These are phyloP conservation scores for Lolium rigidum DNA, from an alignment of 176 grass and related monocot species.

Conservation along the genomic window DNA sequence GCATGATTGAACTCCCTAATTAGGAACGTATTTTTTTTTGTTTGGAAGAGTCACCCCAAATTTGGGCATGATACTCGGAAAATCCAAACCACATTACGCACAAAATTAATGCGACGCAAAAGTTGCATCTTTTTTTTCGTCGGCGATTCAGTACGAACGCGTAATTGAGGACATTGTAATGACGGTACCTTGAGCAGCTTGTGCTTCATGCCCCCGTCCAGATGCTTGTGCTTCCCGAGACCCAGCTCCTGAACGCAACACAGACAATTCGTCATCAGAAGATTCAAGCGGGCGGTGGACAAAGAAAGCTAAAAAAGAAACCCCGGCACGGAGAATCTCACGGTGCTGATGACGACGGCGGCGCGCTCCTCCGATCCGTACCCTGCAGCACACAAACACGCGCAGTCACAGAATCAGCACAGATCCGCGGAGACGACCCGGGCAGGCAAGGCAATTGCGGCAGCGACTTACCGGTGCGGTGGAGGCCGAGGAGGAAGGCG, in stretches of 20 bases:
- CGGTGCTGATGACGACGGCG: constrained; percentile 51
- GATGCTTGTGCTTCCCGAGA: constrained; percentile 46
- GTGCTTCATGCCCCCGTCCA: constrained; percentile 44
- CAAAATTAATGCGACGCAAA: not conserved
- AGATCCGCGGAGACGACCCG: constrained; percentile 37
- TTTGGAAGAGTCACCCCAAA: not conserved
- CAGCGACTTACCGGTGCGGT: constrained; percentile 49
- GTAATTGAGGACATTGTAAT: not conserved
- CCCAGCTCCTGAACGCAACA: constrained; percentile 26
- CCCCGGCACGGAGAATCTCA: not conserved
- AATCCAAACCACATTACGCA: not conserved
- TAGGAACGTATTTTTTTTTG: not conserved
- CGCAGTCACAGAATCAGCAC: not conserved
- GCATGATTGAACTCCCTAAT: constrained; percentile 42
- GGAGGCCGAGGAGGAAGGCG: constrained; percentile 75
- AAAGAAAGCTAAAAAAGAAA: not conserved
- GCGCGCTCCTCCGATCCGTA: constrained; percentile 52
- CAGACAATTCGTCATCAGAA: not conserved
- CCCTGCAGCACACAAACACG: not conserved
- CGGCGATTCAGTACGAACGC: not conserved
- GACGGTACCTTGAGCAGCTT: constrained; percentile 54
- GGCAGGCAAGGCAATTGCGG: not conserved
- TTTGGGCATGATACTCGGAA: not conserved
- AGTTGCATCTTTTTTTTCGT: not conserved
- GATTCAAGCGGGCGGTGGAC: not conserved